These are phyloP conservation scores for grape (Vitis vinifera) DNA, from an alignment of 164 flowering plant species.

Conservation along the genomic window DNA sequence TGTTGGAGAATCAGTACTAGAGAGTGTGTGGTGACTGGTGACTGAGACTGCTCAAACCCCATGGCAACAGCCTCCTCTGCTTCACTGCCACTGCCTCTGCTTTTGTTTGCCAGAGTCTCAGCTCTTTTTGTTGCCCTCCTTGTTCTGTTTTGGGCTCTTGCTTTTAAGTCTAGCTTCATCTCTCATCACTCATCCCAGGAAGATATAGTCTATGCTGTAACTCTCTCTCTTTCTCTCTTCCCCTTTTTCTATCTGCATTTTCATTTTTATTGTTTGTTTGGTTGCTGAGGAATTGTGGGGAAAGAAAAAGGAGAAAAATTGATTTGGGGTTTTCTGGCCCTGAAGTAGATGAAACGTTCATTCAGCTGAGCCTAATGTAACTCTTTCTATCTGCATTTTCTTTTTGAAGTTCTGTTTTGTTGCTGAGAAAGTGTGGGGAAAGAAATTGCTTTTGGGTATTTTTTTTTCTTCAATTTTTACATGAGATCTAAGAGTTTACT, in stretches of 20 bases:
- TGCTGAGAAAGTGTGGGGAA: neutral
- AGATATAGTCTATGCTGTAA: constrained; percentile 51
- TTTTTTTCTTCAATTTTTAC: neutral
- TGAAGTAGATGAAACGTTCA: too few species aligned
- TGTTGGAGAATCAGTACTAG: too few species aligned
- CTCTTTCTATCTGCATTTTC: too few species aligned
- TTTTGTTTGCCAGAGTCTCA: constrained; percentile 63
- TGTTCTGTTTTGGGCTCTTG: constrained; percentile 64
- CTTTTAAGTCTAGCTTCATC: constrained; percentile 61
- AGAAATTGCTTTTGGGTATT: neutral
- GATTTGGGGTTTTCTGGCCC: too few species aligned
- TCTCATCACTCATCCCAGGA: constrained; percentile 49
- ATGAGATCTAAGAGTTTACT: too few species aligned
- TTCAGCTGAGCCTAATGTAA: too few species aligned
- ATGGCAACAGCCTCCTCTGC: constrained; percentile 20
- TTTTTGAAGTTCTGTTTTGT: neutral
- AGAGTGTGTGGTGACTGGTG: too few species aligned
- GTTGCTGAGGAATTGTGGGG: too few species aligned
- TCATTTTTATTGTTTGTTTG: too few species aligned
- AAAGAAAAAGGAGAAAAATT: too few species aligned
- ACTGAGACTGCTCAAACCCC: neutral
- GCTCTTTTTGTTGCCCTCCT: constrained; percentile 61
- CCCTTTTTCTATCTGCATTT: neutral
- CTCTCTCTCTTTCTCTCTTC: constrained; percentile 4
- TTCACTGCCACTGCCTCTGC: constrained; percentile 32